These are phyloP conservation scores for Penicillium silybi DNA, from an alignment of 495 filamentous ascomycete genomes.

Conservation along the genomic window DNA sequence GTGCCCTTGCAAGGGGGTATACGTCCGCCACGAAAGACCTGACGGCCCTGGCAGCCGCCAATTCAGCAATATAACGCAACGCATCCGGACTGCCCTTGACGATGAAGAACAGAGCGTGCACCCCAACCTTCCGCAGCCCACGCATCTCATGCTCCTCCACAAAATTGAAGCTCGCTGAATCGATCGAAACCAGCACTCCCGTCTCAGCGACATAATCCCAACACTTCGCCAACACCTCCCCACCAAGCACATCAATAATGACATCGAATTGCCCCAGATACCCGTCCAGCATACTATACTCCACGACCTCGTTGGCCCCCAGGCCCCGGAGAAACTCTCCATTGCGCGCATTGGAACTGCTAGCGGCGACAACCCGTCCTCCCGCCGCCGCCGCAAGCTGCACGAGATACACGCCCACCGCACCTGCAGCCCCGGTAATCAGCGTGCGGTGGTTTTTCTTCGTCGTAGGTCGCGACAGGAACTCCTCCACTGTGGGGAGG, in stretches of 20 bases:
- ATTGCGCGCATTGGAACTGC: slow-evolving; percentile 28
- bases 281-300: slow-evolving; percentile 20
- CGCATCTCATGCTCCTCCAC: slow-evolving; percentile 31
- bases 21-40: slow-evolving; percentile 24
- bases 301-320: slow-evolving; percentile 27
- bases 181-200: slow-evolving; percentile 29
- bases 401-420: slow-evolving; percentile 31
- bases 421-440: slow-evolving; percentile 34
- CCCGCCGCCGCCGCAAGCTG: slow-evolving; percentile 28
- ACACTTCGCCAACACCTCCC: slow-evolving; percentile 19
- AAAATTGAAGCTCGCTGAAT: slow-evolving; percentile 32
- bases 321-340: slow-evolving; percentile 22
- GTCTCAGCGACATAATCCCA: slow-evolving; percentile 22
- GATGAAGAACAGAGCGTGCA: slow-evolving; percentile 33
- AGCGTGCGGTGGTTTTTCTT: slow-evolving; percentile 12
- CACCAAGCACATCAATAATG: slow-evolving; percentile 33
- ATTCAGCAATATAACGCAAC: slow-evolving; percentile 13
- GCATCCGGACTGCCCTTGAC: slow-evolving; percentile 18
- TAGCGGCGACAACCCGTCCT: slow-evolving; percentile 23
- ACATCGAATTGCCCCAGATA: slow-evolving; percentile 22
- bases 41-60: slow-evolving; percentile 19
- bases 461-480: neutral
- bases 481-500: slow-evolving; percentile 1
- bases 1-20: slow-evolving; percentile 18
- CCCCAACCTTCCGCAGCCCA: slow-evolving; percentile 11